These are phyloP conservation scores for Aspergillus biplanus DNA, from an alignment of 495 filamentous ascomycete species.

Conservation along the genomic window DNA sequence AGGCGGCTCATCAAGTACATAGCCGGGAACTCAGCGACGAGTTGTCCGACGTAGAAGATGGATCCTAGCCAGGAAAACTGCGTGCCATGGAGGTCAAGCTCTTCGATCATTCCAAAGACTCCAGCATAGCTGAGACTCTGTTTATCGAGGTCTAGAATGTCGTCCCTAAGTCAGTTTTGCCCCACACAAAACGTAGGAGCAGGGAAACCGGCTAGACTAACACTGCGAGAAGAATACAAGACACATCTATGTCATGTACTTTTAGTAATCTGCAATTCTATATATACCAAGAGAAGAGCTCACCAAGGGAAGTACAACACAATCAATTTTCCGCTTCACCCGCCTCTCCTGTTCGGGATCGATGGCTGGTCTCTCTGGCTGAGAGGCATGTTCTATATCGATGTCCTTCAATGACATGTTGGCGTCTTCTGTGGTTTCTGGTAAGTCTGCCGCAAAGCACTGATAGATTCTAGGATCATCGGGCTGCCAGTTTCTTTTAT, in stretches of 20 bases:
- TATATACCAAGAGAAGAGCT: neutral
- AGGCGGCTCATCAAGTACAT: slow-evolving; percentile 59
- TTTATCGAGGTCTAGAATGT: slow-evolving; percentile 46
- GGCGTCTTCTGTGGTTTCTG: too few species aligned
- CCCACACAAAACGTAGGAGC: too few species aligned
- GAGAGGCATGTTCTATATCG: too few species aligned
- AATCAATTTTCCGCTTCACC: slow-evolving; percentile 54
- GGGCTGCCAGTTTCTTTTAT: too few species aligned
- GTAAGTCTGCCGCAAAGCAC: too few species aligned
- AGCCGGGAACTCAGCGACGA: slow-evolving; percentile 52
- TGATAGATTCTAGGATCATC: too few species aligned
- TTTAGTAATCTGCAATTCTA: neutral
- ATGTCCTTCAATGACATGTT: too few species aligned
- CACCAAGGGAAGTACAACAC: slow-evolving; percentile 38
- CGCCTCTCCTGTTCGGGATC: slow-evolving; percentile 43
- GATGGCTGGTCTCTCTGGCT: too few species aligned
- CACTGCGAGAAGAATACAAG: slow-evolving; percentile 23
- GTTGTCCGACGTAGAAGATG: slow-evolving; percentile 50
- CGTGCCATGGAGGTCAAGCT: slow-evolving; percentile 48
- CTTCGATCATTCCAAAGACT: slow-evolving; percentile 59
- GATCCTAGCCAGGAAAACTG: slow-evolving; percentile 57
- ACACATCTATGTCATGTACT: slow-evolving; percentile 27
- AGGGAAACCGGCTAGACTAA: too few species aligned
- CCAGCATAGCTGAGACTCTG: slow-evolving; percentile 59
- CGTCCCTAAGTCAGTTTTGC: too few species aligned